These are phyloP conservation scores for Globisporangium spinosum DNA, from an alignment of 352 stramenopile species.

Conservation along the genomic window DNA sequence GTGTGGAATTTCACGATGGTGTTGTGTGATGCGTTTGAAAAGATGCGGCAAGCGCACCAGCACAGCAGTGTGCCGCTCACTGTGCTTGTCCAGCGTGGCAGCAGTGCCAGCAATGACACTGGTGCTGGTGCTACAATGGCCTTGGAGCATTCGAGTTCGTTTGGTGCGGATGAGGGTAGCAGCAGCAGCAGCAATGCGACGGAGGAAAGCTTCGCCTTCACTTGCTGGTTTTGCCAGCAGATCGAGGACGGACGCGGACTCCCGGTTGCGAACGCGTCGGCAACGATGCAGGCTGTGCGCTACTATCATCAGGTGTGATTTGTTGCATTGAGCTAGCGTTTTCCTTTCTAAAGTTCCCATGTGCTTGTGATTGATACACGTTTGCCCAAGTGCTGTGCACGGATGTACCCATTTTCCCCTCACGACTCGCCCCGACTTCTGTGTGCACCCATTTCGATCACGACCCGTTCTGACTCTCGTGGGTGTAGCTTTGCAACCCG, in stretches of 20 bases:
- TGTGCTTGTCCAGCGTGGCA: neutral
- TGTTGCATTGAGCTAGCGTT: neutral
- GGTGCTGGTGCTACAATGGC: neutral
- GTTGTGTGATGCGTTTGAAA: constrained; percentile 13
- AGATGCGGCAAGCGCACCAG: neutral
- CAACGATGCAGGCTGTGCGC: constrained; percentile 10
- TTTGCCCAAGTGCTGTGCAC: too few species aligned
- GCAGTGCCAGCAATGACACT: neutral
- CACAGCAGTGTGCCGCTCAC: neutral
- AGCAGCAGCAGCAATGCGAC: neutral
- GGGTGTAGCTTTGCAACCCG: neutral
- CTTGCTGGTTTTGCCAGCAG: constrained; percentile 21
- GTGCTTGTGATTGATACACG: too few species aligned
- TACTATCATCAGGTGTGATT: constrained; percentile 3
- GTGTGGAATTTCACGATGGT: constrained; percentile 23
- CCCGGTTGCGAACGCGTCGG: neutral
- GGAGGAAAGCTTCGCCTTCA: constrained; percentile 1
- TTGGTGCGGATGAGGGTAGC: neutral
- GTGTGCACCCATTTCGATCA: neutral
- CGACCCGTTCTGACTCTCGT: neutral
- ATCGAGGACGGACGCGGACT: constrained; percentile 6
- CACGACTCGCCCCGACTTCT: neutral
- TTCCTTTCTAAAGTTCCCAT: too few species aligned
- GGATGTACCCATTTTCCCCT: neutral
- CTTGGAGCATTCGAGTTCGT: neutral